Percentiles rank a stretch among this genome's conserved stretches.
Evolutionary conservation across 2,329 filamentous ascomycete genomes (phyloP).

Genomic region (Xylaria sp.): DNA sequence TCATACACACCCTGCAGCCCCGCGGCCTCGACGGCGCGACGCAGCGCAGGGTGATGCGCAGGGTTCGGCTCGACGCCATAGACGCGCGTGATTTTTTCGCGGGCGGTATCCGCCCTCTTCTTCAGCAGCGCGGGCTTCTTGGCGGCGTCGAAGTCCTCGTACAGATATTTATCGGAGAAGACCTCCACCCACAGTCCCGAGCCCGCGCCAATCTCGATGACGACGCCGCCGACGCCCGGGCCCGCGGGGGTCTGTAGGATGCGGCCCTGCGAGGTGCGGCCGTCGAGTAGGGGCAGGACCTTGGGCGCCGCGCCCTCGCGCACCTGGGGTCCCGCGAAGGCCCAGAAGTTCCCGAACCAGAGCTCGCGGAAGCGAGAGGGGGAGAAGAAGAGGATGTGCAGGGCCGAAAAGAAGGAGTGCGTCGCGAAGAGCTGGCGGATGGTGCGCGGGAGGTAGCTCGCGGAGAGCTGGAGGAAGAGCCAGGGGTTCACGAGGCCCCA

Average conservation of each 20-base stretch:
- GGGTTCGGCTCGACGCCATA: slow-evolving; percentile 74
- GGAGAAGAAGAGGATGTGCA: slow-evolving; percentile 47
- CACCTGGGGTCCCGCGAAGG: slow-evolving; percentile 62
- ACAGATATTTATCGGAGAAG: slow-evolving; percentile 50
- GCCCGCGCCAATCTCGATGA: slow-evolving; percentile 72
- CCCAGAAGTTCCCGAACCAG: slow-evolving; percentile 74
- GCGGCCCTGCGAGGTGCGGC: slow-evolving; percentile 55
- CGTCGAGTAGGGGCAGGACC: slow-evolving; percentile 67
- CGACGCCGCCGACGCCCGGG: slow-evolving; percentile 60
- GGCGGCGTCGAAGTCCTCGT: background rate
- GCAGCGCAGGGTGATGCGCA: slow-evolving; percentile 62
- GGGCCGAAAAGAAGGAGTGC: slow-evolving; percentile 47
- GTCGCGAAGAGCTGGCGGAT: slow-evolving; percentile 56
- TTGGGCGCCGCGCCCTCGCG: slow-evolving; percentile 55
- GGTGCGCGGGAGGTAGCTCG: slow-evolving; percentile 63
- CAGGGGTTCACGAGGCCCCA: slow-evolving; percentile 60
- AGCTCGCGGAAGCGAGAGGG: slow-evolving; percentile 55
- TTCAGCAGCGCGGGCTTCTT: background rate
- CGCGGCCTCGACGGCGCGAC: slow-evolving; percentile 59
- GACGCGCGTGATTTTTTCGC: slow-evolving; percentile 56
- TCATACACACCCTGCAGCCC: slow-evolving; percentile 69
- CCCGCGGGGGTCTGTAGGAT: slow-evolving; percentile 51
- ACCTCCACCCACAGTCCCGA: slow-evolving; percentile 70
- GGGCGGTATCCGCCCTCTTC: slow-evolving; percentile 25
- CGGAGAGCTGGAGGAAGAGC: slow-evolving; percentile 62